Evolutionary conservation across 177 flowering plant species (phyloP), one percentile per base, ranked within the genome.

Genomic region (Vitis hybrid): DNA sequence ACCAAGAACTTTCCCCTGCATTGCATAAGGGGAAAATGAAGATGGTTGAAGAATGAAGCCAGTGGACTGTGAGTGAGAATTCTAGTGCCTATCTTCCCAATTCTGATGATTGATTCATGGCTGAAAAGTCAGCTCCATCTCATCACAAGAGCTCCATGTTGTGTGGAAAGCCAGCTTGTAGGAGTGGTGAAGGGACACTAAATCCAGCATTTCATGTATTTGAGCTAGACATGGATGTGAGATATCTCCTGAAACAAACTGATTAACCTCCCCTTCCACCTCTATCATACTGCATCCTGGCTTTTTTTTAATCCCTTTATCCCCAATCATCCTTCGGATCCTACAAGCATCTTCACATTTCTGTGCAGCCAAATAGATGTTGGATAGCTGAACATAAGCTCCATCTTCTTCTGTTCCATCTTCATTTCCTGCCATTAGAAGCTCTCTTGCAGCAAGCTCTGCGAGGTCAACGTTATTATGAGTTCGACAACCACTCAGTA

Each of bases 231-330:
- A 73, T 15, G 64, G 80, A 68, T 83, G 84, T 1, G 69, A 73
- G 2, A 44, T 69, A 73, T 86, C 90, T 33, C 86, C 85, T 38
- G 86, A 82, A 63, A 86, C 87, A 76, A 88, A 86, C 28, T 88
- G 85, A 57, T 71, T 78, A 20, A 73, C 78, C 53, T 12, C 73
- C 19, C 87, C 87, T 72, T 80, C 79, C 59, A 88, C 86, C 81
- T 86, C 87, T 66, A 88, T 69, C 73, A 80, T 71, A 70, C 88
- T 85, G 57, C 84, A 85, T 22, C 92, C 92, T 4, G 87, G 86
- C 15, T 74, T 75, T 76, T 83, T 88, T 69, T 73, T 82, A 6
- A 82, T 61, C 68, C 87, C 76, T 66, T 62, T 75, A 31, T 75
- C 79, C 2, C 84, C 83, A 50, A 85, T 85, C 81, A 81, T 62